Conservation (phyloP, 2,329 filamentous ascomycete species). For the Zasmidium citrigriseum region DNA sequence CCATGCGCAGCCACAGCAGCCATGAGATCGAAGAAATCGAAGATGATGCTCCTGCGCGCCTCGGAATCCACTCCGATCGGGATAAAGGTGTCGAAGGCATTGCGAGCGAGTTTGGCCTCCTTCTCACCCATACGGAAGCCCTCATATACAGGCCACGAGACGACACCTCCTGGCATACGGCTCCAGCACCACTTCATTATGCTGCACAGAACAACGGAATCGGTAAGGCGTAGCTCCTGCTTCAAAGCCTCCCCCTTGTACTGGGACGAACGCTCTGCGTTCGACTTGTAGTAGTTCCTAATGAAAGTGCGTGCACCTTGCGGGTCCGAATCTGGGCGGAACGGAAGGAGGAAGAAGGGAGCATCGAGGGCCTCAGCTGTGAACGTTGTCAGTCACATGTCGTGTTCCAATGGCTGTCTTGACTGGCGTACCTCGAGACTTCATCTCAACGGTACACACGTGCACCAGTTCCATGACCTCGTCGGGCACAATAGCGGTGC, state of each 20-base stretch:
- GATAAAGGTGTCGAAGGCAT: conserved; percentile 96
- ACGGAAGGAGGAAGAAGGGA: conserved; percentile 91
- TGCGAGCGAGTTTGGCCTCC: conserved; percentile 86
- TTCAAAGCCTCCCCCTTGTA: conserved; percentile 69
- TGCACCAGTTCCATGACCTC: conserved; percentile 87
- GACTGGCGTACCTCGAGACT: conserved; percentile 78
- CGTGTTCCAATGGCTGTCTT: background rate
- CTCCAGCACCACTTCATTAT: conserved; percentile 99
- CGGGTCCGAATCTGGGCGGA: conserved; percentile 85
- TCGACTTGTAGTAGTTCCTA: conserved; percentile 82
- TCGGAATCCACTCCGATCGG: conserved; percentile 89
- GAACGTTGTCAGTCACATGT: conserved; percentile 9
- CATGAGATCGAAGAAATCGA: conserved; percentile 93
- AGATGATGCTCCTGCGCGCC: conserved; percentile 82
- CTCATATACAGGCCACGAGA: conserved; percentile 97
- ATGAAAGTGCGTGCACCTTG: conserved; percentile 90
- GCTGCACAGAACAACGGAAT: conserved; percentile 92
- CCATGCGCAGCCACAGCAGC: conserved; percentile 89
- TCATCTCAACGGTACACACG: conserved; percentile 86
- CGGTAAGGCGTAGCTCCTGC: conserved; percentile 87
- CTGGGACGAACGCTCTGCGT: conserved; percentile 58
- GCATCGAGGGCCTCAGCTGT: conserved; percentile 71
- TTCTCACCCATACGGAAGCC: conserved; percentile 92
- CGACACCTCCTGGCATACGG: conserved; percentile 83
- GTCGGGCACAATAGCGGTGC: conserved; percentile 79